Percentiles rank a stretch among this genome's conserved stretches.
These are phyloP conservation scores for Fusarium torreyae DNA, from an alignment of 2,329 filamentous ascomycete species.

Conservation along the genomic window DNA sequence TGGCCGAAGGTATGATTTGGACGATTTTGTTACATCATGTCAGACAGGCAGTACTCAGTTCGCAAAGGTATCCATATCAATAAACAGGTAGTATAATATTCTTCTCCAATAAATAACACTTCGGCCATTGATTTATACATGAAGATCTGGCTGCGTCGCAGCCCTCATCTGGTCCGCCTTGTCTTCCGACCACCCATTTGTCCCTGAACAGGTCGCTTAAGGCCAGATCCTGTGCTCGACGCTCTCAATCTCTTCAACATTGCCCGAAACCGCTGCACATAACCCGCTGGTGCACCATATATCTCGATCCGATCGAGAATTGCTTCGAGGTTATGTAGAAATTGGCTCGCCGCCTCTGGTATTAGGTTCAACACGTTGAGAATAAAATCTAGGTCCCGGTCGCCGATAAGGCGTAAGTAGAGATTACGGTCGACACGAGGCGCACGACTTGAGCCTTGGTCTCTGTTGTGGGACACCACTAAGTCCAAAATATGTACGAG, in stretches of 20 bases:
- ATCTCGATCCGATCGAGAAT: conserved; percentile 53
- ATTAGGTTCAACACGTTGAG: conserved; percentile 61
- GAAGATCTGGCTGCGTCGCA: background rate
- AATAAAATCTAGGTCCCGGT: conserved; percentile 61
- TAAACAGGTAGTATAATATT: conserved; percentile 10
- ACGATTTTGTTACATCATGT: conserved; percentile 4
- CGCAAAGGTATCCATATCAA: conserved; percentile 16
- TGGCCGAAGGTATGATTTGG: conserved; percentile 1
- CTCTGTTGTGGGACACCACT: conserved; percentile 60
- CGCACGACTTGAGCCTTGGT: conserved; percentile 52
- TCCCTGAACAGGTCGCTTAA: conserved; percentile 53
- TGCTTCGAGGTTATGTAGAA: conserved; percentile 57
- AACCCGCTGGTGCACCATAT: conserved; percentile 55
- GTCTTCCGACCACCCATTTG: conserved; percentile 48
- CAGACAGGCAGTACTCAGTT: conserved; percentile 4
- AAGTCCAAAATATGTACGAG: conserved; percentile 64
- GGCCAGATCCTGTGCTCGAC: conserved; percentile 47
- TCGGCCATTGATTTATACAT: background rate
- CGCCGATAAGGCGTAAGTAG: conserved; percentile 64
- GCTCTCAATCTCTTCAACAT: conserved; percentile 53
- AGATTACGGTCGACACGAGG: conserved; percentile 59
- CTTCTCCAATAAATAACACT: background rate
- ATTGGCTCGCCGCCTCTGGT: conserved; percentile 62
- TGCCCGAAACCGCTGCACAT: conserved; percentile 55
- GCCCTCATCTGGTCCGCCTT: conserved; percentile 55